These are phyloP conservation scores for Rutstroemia sp. DNA, from an alignment of 2,329 filamentous ascomycete species.

Conservation along the genomic window DNA sequence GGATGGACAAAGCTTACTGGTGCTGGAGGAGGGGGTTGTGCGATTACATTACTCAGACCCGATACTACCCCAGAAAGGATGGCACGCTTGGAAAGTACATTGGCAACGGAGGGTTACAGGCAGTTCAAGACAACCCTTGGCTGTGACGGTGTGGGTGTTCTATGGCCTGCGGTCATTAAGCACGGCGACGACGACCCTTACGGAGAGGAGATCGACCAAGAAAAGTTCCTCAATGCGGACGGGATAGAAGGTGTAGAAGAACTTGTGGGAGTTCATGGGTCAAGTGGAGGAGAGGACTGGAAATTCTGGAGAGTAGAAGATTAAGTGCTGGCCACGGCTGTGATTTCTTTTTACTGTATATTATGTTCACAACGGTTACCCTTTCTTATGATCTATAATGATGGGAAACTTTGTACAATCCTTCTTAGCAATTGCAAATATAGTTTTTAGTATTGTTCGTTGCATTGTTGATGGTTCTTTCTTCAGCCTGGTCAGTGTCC, in stretches of 20 bases:
- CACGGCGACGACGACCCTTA: slow-evolving; percentile 73
- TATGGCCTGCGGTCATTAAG: slow-evolving; percentile 86
- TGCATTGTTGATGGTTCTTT: slow-evolving; percentile 5
- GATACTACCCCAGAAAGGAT: slow-evolving; percentile 50
- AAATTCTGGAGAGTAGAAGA: slow-evolving; percentile 71
- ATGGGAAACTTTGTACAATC: background rate
- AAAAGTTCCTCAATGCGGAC: slow-evolving; percentile 77
- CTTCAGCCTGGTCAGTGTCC: slow-evolving; percentile 1
- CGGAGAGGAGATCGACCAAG: slow-evolving; percentile 87
- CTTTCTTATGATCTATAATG: background rate
- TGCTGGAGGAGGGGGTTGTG: slow-evolving; percentile 90
- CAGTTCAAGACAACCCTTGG: slow-evolving; percentile 86
- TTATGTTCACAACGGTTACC: slow-evolving; percentile 4
- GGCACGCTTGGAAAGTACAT: slow-evolving; percentile 53
- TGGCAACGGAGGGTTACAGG: slow-evolving; percentile 66
- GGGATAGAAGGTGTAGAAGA: slow-evolving; percentile 80
- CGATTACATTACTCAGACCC: slow-evolving; percentile 80
- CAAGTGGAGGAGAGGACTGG: slow-evolving; percentile 67
- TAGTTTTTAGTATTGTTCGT: slow-evolving; percentile 1
- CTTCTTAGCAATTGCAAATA: too few relatives aligned
- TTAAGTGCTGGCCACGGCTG: slow-evolving; percentile 21
- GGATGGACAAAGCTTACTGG: slow-evolving; percentile 98
- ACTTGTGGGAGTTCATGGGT: slow-evolving; percentile 72
- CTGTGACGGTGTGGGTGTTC: slow-evolving; percentile 86
- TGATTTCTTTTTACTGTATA: slow-evolving; percentile 1